These are phyloP conservation scores for Trametes hirsuta DNA, from an alignment of 1,284 basidiomycete genomes.

Conservation along the genomic window DNA sequence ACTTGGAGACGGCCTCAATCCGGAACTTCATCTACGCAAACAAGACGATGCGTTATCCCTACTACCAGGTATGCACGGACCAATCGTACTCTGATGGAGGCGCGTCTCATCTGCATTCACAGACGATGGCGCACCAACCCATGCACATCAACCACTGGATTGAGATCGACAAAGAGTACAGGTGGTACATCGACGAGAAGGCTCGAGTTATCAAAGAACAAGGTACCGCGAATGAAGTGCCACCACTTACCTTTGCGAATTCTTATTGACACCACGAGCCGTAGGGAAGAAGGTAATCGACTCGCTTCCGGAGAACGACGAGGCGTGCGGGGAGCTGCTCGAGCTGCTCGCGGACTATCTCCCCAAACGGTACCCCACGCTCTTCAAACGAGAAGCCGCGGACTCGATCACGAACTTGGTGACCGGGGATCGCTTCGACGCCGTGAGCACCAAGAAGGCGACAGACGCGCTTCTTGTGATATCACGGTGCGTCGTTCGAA, in stretches of 20 bases:
- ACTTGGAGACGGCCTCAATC: conserved; percentile 33
- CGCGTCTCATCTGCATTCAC: background rate
- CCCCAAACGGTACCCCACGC: conserved; percentile 42
- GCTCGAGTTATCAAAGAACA: conserved; percentile 39
- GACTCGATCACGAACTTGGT: conserved; percentile 41
- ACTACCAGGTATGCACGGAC: conserved; percentile 33
- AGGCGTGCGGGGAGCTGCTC: conserved; percentile 42
- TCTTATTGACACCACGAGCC: background rate
- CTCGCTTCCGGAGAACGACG: conserved; percentile 43
- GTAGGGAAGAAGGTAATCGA: conserved; percentile 41
- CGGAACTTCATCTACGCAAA: conserved; percentile 43
- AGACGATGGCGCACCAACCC: conserved; percentile 45
- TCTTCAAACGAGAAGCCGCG: conserved; percentile 33
- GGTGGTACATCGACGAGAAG: conserved; percentile 44
- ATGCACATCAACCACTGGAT: conserved; percentile 48
- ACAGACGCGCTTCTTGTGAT: conserved; percentile 38
- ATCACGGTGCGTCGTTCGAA: conserved; percentile 15
- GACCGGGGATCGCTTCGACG: conserved; percentile 34
- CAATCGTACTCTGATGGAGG: background rate
- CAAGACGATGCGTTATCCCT: conserved; percentile 40
- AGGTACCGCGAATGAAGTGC: conserved; percentile 21
- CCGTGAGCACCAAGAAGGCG: conserved; percentile 28
- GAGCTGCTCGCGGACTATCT: conserved; percentile 42
- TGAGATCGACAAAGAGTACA: conserved; percentile 44
- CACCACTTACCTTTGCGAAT: background rate